These are phyloP conservation scores for Sporothrix dimorphospora DNA, from an alignment of 2,329 filamentous ascomycete genomes.

Conservation along the genomic window DNA sequence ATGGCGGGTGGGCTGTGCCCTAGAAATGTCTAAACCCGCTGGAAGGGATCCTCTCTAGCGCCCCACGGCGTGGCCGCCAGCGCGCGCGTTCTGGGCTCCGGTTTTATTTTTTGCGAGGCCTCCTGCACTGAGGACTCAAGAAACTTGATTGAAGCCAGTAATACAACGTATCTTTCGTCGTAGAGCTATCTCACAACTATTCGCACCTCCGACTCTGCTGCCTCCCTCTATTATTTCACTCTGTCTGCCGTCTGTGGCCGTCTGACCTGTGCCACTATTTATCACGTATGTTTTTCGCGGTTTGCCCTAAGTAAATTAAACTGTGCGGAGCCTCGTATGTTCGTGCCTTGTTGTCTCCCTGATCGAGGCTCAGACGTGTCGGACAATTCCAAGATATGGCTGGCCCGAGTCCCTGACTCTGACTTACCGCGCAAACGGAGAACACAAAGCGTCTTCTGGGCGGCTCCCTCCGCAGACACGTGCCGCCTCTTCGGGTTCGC, in stretches of 20 bases:
- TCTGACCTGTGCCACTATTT: too few relatives aligned
- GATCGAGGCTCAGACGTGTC: slow-evolving; percentile 14
- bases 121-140: background rate
- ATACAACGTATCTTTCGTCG: too few relatives aligned
- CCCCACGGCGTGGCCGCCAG: slow-evolving; percentile 11
- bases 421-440: background rate
- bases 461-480: background rate
- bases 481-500: background rate
- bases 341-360: background rate
- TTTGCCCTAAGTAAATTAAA: background rate
- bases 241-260: background rate
- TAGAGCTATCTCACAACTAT: background rate
- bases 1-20: background rate
- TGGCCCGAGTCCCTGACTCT: background rate
- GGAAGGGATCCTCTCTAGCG: slow-evolving; percentile 5
- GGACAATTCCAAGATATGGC: background rate
- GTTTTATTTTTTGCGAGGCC: slow-evolving; percentile 21
- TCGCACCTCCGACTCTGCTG: background rate
- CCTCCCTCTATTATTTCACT: background rate
- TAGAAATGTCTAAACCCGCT: background rate
- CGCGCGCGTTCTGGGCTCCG: slow-evolving; percentile 31
- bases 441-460: background rate
- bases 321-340: background rate
- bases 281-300: too few relatives aligned
- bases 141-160: slow-evolving; percentile 10